Base-by-base conservation (phyloP, 306 rosid species). In the Castanospermum australe region DNA sequence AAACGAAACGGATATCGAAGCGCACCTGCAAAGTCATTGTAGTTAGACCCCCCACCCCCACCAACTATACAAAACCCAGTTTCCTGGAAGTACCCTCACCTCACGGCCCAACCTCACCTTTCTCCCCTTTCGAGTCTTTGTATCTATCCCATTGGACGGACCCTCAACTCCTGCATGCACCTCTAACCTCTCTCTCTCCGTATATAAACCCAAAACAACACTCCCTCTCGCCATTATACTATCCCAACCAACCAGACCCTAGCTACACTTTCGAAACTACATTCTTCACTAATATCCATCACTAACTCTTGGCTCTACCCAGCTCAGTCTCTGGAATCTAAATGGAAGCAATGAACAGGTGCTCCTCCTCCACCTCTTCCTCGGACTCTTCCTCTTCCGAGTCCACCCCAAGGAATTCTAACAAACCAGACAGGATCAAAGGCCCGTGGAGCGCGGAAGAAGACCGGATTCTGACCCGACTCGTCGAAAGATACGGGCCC, bases 381-480 rank as follows among this genome's bases (percentile, higher is more conserved):
- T 84, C 88, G 0, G 95, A 86, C 54, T 85, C 97, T 9, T 90
- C 87, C 13, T 91, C 97, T 5, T 88, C 96, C 0, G 96, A 89
- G 14, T 90, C 95, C 20, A 69, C 44, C 3, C 70, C 24, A 0
- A 44, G 55, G 11, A 83, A 71, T 30, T 56, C 56, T 3, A 55
- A 63, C 77, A 84, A 47, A 4, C 75, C 83, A 0, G 89, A 91
- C 54, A 82, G 89, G 24, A 90, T 93, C 83, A 96, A 93, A 77
- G 99, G 98, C 28, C 99, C 99, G 0, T 96, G 99, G 99, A 96
- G 98, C 70, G 95, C 98, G 0, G 93, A 96, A 79, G 98, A 96
- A 83, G 99, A 96, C 82, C 86, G 88, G 76, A 79, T 96, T 45
- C 70, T 96, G 14, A 96, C 93, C 63, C 87, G 89, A 0, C 97